Conservation (phyloP, 2,329 filamentous ascomycete species). For the Parastagonospora avenae region DNA sequence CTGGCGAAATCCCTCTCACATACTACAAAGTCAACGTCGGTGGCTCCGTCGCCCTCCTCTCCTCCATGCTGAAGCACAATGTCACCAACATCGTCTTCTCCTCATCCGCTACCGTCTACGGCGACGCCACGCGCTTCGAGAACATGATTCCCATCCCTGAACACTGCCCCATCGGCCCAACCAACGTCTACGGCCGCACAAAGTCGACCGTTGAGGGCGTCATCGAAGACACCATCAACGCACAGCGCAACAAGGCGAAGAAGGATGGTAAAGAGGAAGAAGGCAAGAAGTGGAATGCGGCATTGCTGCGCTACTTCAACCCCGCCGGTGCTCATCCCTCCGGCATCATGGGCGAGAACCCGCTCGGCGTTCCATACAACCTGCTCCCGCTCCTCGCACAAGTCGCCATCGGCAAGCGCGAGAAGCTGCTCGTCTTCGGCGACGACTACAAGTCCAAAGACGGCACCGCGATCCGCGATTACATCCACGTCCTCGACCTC, state of each 20-base stretch:
- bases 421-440: constrained; percentile 93
- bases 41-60: constrained; percentile 85
- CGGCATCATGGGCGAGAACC: constrained; percentile 98
- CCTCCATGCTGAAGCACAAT: constrained; percentile 85
- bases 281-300: constrained; percentile 84
- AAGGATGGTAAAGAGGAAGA: constrained; percentile 72
- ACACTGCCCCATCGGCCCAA: constrained; percentile 92
- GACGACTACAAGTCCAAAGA: constrained; percentile 91
- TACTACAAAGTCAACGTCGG: constrained; percentile 98
- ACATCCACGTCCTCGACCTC: constrained; percentile 95
- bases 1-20: constrained; percentile 88
- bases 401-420: constrained; percentile 91
- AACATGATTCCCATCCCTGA: constrained; percentile 99
- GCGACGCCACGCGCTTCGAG: constrained; percentile 91
- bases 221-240: constrained; percentile 88
- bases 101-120: constrained; percentile 96
- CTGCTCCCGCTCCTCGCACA: constrained; percentile 91
- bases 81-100: constrained; percentile 98
- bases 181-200: constrained; percentile 96
- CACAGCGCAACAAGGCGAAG: constrained; percentile 79
- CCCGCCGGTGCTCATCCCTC: constrained; percentile 92
- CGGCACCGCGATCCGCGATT: constrained; percentile 94
- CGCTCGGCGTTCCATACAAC: constrained; percentile 94
- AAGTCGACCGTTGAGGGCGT: constrained; percentile 91
- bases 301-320: constrained; percentile 96